These are phyloP conservation scores for Lepiota brunneoincarnata DNA, from an alignment of 768 basidiomycete species.

Conservation along the genomic window DNA sequence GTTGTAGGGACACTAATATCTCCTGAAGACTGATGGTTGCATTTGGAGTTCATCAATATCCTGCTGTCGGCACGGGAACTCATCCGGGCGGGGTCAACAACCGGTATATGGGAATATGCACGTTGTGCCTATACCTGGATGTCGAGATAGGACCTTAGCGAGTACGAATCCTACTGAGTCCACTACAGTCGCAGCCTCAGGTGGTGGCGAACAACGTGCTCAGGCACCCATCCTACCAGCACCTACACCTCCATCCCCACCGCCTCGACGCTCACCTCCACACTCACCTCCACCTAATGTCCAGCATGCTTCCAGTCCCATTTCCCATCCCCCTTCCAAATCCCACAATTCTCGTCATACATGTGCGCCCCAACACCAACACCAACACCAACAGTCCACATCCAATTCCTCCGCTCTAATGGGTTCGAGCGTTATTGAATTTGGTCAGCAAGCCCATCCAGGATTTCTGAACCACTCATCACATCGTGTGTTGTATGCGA, in stretches of 20 bases:
- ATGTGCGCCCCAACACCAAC: not conserved
- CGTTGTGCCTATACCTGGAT: constrained; percentile 8
- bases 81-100: not conserved
- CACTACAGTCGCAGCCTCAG: not conserved
- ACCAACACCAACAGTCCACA: not conserved
- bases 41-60: too few relatives aligned
- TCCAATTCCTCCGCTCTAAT: not conserved
- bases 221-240: not conserved
- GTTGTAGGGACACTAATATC: too few relatives aligned
- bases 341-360: not conserved
- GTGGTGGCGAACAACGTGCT: not conserved
- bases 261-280: constrained; percentile 10
- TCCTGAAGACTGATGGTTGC: too few relatives aligned
- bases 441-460: constrained; percentile 1
- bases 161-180: not conserved
- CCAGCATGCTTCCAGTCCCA: not conserved
- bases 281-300: constrained; percentile 1
- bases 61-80: too few relatives aligned
- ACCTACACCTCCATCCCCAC: constrained; percentile 3
- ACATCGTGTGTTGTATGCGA: constrained; percentile 48
- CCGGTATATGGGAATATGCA: not conserved
- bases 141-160: not conserved
- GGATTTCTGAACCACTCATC: constrained; percentile 59
- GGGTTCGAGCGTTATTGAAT: not conserved
- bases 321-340: not conserved